A percentile compares a stretch with the other conserved stretches of the same genome.
These are phyloP conservation scores for Lippia alba DNA, from an alignment of 305 asterid genomes.

Conservation along the genomic window DNA sequence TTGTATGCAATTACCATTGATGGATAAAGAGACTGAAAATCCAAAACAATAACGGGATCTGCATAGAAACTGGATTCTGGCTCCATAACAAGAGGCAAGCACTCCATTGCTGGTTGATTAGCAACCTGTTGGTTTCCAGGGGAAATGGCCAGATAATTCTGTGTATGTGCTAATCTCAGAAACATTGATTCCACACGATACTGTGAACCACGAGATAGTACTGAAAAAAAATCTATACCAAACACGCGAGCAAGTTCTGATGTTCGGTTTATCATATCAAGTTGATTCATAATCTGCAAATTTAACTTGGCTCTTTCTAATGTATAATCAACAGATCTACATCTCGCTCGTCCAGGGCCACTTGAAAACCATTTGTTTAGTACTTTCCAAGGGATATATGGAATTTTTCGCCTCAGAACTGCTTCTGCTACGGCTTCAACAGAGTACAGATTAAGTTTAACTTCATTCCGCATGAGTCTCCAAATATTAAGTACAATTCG, in stretches of 20 bases:
- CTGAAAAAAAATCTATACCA: constrained; percentile 97
- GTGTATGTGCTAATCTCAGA: constrained; percentile 89
- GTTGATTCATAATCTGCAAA: constrained; percentile 85
- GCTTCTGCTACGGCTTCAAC: constrained; percentile 89
- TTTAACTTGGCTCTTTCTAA: constrained; percentile 81
- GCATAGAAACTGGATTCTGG: constrained; percentile 94
- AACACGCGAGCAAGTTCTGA: constrained; percentile 99
- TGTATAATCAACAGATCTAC: constrained; percentile 72
- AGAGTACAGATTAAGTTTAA: constrained; percentile 86
- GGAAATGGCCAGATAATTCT: constrained; percentile 94
- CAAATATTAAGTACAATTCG: constrained; percentile 94
- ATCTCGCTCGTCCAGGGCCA: constrained; percentile 87
- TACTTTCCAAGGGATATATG: constrained; percentile 71
- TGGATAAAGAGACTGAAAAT: constrained; percentile 98
- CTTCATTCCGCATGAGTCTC: constrained; percentile 95
- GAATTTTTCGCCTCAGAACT: constrained; percentile 87
- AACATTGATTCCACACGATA: constrained; percentile 99
- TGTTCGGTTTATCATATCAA: constrained; percentile 92
- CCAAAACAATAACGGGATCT: constrained; percentile 93
- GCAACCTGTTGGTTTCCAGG: constrained; percentile 97
- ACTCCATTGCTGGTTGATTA: constrained; percentile 97
- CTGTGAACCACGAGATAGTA: constrained; percentile 95
- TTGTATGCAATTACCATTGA: constrained; percentile 96
- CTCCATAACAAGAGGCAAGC: constrained; percentile 98
- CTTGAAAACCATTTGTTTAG: constrained; percentile 88